These are phyloP conservation scores for Paratrypanosoma confusum DNA, from an alignment of 208 protist genomes.

Conservation along the genomic window DNA sequence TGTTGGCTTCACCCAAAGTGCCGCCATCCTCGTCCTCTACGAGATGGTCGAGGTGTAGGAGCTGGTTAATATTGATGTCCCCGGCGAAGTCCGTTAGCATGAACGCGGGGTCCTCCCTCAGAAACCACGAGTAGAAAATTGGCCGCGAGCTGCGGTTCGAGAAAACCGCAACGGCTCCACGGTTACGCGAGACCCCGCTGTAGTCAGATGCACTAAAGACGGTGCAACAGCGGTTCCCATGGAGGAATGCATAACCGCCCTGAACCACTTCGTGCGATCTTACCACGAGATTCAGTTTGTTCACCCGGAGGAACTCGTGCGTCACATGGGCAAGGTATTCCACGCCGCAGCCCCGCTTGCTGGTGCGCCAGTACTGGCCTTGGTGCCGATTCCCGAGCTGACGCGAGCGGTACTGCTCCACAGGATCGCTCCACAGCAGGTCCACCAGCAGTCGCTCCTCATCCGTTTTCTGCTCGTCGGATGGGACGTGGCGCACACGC, in stretches of 20 bases:
- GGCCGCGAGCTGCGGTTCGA: slow-evolving; percentile 28
- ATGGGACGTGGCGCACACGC: slow-evolving; percentile 94
- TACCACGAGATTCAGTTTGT: slow-evolving; percentile 93
- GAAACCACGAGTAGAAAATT: slow-evolving; percentile 75
- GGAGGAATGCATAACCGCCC: slow-evolving; percentile 70
- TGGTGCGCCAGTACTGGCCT: slow-evolving; percentile 93
- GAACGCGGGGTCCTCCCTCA: slow-evolving; percentile 25
- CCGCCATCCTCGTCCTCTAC: slow-evolving; percentile 2
- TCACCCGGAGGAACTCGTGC: slow-evolving; percentile 90
- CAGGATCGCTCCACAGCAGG: slow-evolving; percentile 99
- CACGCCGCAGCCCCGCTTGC: slow-evolving; percentile 97
- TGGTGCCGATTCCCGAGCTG: slow-evolving; percentile 53
- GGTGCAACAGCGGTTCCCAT: slow-evolving; percentile 55
- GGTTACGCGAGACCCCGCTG: slow-evolving; percentile 90
- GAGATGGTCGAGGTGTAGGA: too few relatives aligned
- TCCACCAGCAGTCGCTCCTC: slow-evolving; percentile 95
- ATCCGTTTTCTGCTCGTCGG: slow-evolving; percentile 86
- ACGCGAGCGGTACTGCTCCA: slow-evolving; percentile 73
- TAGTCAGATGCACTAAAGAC: slow-evolving; percentile 86
- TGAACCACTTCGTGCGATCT: slow-evolving; percentile 89
- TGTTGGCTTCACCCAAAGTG: slow-evolving; percentile 1
- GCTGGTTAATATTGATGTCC: not conserved
- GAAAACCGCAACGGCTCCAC: slow-evolving; percentile 88
- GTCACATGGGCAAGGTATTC: slow-evolving; percentile 96
- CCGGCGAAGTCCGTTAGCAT: not conserved